Percentiles rank a stretch among this genome's conserved stretches.
These are phyloP conservation scores for Pascua sp. DNA, from an alignment of 1,284 basidiomycete genomes.

Conservation along the genomic window DNA sequence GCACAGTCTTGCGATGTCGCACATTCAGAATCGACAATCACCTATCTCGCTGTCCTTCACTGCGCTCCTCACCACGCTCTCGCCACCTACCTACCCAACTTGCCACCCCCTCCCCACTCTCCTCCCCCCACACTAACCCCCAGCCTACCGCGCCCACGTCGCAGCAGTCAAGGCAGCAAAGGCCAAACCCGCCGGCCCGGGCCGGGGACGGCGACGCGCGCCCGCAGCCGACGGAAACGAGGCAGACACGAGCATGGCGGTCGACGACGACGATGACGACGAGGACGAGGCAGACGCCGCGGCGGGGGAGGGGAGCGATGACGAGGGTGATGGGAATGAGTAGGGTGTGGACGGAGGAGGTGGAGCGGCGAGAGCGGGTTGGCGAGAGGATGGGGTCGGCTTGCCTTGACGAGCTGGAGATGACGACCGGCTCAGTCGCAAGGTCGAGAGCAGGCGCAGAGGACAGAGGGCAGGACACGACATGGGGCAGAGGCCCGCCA, in stretches of 20 bases:
- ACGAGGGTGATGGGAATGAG: constrained; percentile 22
- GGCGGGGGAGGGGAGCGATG: constrained; percentile 19
- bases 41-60: too few species aligned
- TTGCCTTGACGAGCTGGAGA: too few species aligned
- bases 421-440: too few species aligned
- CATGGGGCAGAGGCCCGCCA: too few species aligned
- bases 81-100: too few species aligned
- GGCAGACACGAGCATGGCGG: constrained; percentile 13
- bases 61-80: too few species aligned
- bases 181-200: constrained; percentile 27
- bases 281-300: constrained; percentile 21
- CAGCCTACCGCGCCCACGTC: constrained; percentile 36
- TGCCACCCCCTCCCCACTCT: too few species aligned
- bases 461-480: too few species aligned
- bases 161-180: constrained; percentile 33
- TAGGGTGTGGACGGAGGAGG: constrained; percentile 22
- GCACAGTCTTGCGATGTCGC: too few species aligned
- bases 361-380: constrained; percentile 9
- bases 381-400: not conserved
- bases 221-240: constrained; percentile 23
- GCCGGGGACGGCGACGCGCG: constrained; percentile 40
- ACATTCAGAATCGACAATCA: too few species aligned
- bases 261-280: constrained; percentile 43
- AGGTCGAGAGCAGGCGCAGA: too few species aligned
- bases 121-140: not conserved